A percentile compares a stretch with the other conserved stretches of the same genome.
Conservation (phyloP, 208 protist species). For the Leishmania tropica region DNA sequence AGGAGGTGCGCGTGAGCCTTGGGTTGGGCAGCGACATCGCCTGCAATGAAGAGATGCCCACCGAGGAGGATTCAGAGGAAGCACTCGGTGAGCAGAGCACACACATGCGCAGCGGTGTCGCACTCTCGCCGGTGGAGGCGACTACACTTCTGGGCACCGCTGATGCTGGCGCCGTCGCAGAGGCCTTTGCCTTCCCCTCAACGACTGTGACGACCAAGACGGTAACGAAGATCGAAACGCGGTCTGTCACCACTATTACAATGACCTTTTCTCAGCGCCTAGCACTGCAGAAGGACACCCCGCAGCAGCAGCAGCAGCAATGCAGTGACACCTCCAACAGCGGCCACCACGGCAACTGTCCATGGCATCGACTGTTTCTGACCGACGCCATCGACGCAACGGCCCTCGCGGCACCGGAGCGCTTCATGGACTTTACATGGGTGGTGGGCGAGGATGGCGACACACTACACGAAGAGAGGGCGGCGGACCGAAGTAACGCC, state of each 20-base stretch:
- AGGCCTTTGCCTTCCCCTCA: neutral
- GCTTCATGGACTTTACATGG: conserved; percentile 35
- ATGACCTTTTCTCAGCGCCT: conserved; percentile 28
- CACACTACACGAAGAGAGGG: neutral
- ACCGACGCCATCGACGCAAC: conserved; percentile 20
- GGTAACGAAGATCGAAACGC: neutral
- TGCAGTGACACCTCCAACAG: neutral
- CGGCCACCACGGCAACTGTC: conserved; percentile 17
- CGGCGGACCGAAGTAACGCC: neutral
- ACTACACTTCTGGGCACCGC: neutral
- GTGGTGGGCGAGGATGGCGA: neutral
- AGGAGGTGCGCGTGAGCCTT: neutral
- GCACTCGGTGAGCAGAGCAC: neutral
- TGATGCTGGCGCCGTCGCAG: no score
- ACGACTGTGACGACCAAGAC: conserved; percentile 7
- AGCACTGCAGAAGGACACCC: neutral
- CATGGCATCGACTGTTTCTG: conserved; percentile 30
- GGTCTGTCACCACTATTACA: conserved; percentile 22
- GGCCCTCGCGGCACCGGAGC: conserved; percentile 25
- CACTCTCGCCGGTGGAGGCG: neutral
- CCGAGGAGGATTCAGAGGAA: neutral
- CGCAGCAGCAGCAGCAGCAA: neutral
- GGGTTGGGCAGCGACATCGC: neutral
- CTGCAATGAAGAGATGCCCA: neutral
- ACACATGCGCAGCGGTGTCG: neutral